Evolutionary conservation across 2,329 filamentous ascomycete species (phyloP), one percentile per base, ranked within the genome.

Genomic region (Stemphylium beticola): DNA sequence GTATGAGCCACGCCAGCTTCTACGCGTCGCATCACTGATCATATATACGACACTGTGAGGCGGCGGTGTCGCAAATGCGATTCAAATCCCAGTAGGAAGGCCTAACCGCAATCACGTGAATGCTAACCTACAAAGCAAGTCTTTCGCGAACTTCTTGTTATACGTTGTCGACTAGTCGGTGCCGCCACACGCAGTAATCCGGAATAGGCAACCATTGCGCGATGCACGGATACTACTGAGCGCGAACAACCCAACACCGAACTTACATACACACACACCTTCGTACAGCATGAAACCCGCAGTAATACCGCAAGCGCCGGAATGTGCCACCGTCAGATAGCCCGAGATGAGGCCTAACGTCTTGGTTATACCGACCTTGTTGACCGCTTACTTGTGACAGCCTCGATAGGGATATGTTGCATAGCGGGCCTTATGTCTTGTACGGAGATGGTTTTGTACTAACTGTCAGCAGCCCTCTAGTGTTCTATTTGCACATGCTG

Each of bases 71-170:
- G 29, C 42, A 22, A 32, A 31, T 12, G 18, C 33, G 47, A 47
- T 36, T 33, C 31, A 41, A 14, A 10, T 20, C 22, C 12, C 26
- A 37, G 37, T 9, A 11, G 20, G 40, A 51, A 52, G 33, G 20
- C 42, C 43, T 29, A 44, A 34, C 20, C 22, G 11, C 14, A 29
- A 38, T 26, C 58, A 61, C 55, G 52, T 58, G 58, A 51, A 40
- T 32, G 41, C 58, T 59, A 61, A 55, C 33, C 53, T 57, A n/a
- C 53, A 55, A 52, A 42, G 41, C 48, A 39, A 29, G 18, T 31
- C 52, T 57, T 61, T 50, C 52, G 55, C 55, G 57, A 61, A 34
- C 29, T 59, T 41, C 46, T 47, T 40, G 39, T 45, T 40, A 36
- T 45, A 31, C 31, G 41, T 53, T 49, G 34, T 38, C 24, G 43